Base-by-base conservation (phyloP, 495 filamentous ascomycete genomes). In the Achaetomiella virescens region DNA sequence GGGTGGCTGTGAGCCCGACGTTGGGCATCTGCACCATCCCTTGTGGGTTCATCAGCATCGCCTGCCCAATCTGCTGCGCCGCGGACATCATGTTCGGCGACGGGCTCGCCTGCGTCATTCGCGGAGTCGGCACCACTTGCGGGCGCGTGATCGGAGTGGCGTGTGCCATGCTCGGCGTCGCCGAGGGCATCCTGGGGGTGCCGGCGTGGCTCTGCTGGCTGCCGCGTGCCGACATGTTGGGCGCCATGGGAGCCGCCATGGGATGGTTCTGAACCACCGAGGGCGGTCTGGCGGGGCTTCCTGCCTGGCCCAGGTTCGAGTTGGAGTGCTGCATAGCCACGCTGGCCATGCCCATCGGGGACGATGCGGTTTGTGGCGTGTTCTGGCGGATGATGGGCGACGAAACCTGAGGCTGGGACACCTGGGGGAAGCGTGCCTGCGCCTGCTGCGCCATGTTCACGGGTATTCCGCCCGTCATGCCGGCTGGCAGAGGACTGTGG, bases 291-390 rank as follows among this genome's bases (percentile, higher is more conserved):
- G 83, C 77, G 18, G 91, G 91, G 60, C 85, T 89, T 47, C 84
- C 85, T 4, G 49, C 59, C 38, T 57, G 49, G 49, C 85, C 89
- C 63, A 88, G 87, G 66, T 81, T 86, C 1, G 89, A 91, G 33
- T 85, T 82, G n/a, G 84, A 86, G 52, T 83, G 78, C 40, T 84
- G 84, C 90, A 95, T 93, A 0, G 89, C 79, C 35, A 87, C 84
- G 51, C 75, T 84, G 14, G 54, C 54, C 40, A 76, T 77, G 52
- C 89, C 81, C 64, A 88, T 78, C 4, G 90, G 90, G 17, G 91
- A 93, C 20, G 89, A 90, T 52, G 80, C 81, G 36, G 75, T 81
- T 60, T 88, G 87, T 6, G 91, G 89, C 2, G 90, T 95, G 52
- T 84, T 83, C 47, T 91, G 86, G 31, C 89, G 81, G 44, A 89